Evolutionary conservation across 169 alveolate species (phyloP), one percentile per base, ranked within the genome.

Genomic region (Eimeria falciformis): DNA sequence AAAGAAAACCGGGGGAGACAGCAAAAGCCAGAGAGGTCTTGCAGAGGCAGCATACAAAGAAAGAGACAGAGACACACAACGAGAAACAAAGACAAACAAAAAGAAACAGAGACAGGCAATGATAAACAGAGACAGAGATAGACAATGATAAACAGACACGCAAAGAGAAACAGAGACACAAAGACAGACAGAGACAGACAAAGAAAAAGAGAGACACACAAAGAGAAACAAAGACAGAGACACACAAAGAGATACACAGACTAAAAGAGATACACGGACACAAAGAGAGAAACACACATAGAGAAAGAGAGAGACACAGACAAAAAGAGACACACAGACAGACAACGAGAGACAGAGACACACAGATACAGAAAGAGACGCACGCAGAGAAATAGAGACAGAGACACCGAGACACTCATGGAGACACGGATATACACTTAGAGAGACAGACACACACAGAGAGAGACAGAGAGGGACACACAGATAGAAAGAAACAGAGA

Each of bases 11-110:
- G 71, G 29, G 27, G 71, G 71, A 58, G 58, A 23, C 65, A 58
- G 46, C 40, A 23, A 2, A 65, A 50, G 81, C 33, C n/a, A n/a
- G 69, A 40, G 55, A n/a, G n/a, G n/a, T n/a, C n/a, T n/a, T n/a
- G n/a, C n/a, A n/a, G n/a, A n/a, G 45, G 4, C 78, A 84, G 65
- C 23, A 81, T 66, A 68, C 66, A 1, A 68, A 1, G 17, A 84
- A 56, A 17, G 43, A 0, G 88, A 23, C 33, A 1, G 23, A 45
- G 23, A 27, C 56, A 27, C 40, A 7, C 55, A 75, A 17, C 14
- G 27, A 75, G 85, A 12, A 75, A 50, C 6, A 23, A 21, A 50
- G 58, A 2, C 29, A 50, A 1, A 75, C n/a, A 9, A 50, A 50
- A 17, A 75, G 58, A 75, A 75, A 21, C 21, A 56, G 68, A 56